These are phyloP conservation scores for Aspergillus taichungensis DNA, from an alignment of 495 filamentous ascomycete species.

Conservation along the genomic window DNA sequence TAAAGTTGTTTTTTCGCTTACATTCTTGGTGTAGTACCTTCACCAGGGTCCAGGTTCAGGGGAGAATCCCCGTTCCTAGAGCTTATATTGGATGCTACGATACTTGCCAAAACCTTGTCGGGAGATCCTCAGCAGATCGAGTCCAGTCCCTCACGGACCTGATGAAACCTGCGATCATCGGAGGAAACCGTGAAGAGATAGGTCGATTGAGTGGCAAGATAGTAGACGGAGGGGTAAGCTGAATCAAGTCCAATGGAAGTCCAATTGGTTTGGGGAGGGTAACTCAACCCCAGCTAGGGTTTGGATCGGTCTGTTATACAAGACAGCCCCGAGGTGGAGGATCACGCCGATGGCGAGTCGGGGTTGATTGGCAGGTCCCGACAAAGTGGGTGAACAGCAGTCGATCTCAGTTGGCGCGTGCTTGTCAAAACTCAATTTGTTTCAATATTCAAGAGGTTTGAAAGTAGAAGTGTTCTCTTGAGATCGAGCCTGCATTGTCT, in stretches of 20 bases:
- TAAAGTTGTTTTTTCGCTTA: no score
- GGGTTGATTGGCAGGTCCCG: conserved; percentile 17
- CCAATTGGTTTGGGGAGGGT: no score
- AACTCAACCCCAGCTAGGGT: not conserved
- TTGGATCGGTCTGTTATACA: not conserved
- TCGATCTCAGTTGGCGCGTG: conserved; percentile 30
- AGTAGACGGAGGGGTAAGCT: no score
- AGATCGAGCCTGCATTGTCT: not conserved
- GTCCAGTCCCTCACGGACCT: not conserved
- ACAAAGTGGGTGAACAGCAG: conserved; percentile 26
- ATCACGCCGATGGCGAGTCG: conserved; percentile 1
- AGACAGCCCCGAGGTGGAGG: not conserved
- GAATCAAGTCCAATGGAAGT: no score
- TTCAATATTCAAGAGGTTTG: conserved; percentile 3
- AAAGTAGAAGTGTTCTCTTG: not conserved
- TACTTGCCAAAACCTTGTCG: conserved; percentile 27
- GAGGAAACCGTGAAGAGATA: no score
- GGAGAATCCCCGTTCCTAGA: conserved; percentile 10
- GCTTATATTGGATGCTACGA: conserved; percentile 16
- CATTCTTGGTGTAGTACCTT: no score
- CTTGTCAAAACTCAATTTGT: conserved; percentile 34
- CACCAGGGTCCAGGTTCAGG: conserved; percentile 2
- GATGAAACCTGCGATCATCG: not conserved
- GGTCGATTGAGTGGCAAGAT: no score
- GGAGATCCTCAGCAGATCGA: conserved; percentile 40